These are phyloP conservation scores for Panus rudis DNA, from an alignment of 768 basidiomycete species.

Conservation along the genomic window DNA sequence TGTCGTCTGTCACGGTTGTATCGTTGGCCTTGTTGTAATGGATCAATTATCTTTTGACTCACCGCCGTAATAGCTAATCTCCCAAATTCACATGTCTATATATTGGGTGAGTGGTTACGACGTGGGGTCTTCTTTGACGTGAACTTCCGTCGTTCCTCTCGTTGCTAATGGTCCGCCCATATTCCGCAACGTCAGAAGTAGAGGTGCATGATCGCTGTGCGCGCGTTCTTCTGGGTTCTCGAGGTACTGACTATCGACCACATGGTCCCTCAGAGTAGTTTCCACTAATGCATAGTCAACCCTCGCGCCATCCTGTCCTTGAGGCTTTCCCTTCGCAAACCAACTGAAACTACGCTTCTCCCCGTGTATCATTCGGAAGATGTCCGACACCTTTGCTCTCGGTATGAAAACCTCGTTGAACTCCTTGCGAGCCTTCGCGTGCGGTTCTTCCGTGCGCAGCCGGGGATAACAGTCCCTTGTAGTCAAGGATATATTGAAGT, in stretches of 20 bases:
- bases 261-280: conserved; percentile 8
- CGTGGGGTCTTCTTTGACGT: too few species aligned
- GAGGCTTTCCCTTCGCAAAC: conserved; percentile 21
- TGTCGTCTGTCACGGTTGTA: too few species aligned
- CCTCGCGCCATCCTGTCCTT: conserved; percentile 17
- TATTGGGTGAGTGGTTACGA: too few species aligned
- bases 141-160: too few species aligned
- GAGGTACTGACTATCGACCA: conserved; percentile 15
- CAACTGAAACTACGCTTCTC: conserved; percentile 17
- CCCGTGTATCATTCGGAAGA: conserved; percentile 16
- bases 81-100: too few species aligned
- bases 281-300: conserved; percentile 21
- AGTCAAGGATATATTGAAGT: conserved; percentile 21
- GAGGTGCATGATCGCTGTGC: conserved; percentile 20
- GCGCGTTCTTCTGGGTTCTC: conserved; percentile 17
- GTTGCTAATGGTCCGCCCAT: conserved; percentile 7
- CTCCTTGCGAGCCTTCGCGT: conserved; percentile 16
- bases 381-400: conserved; percentile 13
- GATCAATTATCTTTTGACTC: too few species aligned
- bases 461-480: conserved; percentile 16
- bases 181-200: conserved; percentile 13
- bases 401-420: conserved; percentile 21
- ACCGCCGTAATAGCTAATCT: too few species aligned
- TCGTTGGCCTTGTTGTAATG: too few species aligned
- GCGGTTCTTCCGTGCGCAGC: conserved; percentile 18